phyloP scores from a whole-genome alignment of 768 basidiomycete genomes.

The Termitomyces sp. region DNA sequence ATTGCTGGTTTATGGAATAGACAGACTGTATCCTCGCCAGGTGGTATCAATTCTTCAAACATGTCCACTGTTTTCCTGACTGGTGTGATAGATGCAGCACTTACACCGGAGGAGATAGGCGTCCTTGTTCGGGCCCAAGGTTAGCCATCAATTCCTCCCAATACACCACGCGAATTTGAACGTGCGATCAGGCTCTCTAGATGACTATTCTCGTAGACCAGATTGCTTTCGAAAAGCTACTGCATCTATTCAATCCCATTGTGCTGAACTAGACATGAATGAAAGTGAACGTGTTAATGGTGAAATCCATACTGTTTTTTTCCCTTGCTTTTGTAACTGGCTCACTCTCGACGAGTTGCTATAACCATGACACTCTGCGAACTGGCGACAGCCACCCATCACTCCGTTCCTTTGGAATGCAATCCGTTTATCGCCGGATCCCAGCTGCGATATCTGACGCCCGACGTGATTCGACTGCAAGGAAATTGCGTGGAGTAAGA shows the following conservation, averaged over 20 bases:
- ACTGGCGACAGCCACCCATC: constrained; percentile 65
- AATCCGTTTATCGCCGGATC: constrained; percentile 24
- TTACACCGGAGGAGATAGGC: constrained; percentile 11
- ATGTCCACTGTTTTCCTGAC: neutral
- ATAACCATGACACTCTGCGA: constrained; percentile 79
- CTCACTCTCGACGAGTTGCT: constrained; percentile 40
- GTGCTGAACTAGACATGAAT: constrained; percentile 52
- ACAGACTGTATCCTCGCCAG: neutral
- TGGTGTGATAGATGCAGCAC: constrained; percentile 3
- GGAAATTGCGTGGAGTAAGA: constrained; percentile 49
- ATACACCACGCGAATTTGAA: neutral
- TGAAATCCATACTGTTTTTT: constrained; percentile 15
- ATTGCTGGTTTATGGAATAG: neutral
- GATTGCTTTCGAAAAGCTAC: constrained; percentile 63
- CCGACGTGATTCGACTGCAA: constrained; percentile 21
- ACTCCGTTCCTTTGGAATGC: constrained; percentile 68
- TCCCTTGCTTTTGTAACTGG: neutral
- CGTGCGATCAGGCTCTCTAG: constrained; percentile 19
- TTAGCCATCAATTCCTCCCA: neutral
- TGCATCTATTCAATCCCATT: constrained; percentile 39
- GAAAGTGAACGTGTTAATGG: constrained; percentile 61
- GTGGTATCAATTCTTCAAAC: constrained; percentile 2
- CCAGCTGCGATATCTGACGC: constrained; percentile 5
- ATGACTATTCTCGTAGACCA: constrained; percentile 38
- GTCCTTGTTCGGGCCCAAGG: constrained; percentile 11